These are phyloP conservation scores for Fusarium udum DNA, from an alignment of 2,329 filamentous ascomycete species.

Conservation along the genomic window DNA sequence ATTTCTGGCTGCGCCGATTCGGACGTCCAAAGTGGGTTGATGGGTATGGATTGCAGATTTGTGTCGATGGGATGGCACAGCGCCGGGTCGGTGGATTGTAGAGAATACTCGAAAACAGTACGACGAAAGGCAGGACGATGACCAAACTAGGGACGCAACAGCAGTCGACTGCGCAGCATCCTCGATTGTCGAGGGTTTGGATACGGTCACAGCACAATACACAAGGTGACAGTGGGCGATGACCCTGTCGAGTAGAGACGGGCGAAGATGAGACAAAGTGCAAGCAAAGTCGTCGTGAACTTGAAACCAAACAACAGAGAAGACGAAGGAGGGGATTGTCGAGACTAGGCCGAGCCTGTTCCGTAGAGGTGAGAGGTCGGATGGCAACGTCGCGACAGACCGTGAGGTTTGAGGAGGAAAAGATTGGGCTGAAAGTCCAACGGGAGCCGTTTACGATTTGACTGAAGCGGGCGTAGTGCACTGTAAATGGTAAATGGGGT, in stretches of 20 bases:
- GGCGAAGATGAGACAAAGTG: not conserved
- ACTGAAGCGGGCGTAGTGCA: constrained; percentile 34
- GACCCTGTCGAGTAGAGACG: constrained; percentile 12
- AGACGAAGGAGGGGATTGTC: constrained; percentile 9
- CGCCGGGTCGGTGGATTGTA: constrained; percentile 8
- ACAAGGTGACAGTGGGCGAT: constrained; percentile 24
- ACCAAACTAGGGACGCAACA: constrained; percentile 32
- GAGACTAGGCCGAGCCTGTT: constrained; percentile 10
- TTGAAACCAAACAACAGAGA: not conserved
- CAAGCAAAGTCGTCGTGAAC: constrained; percentile 7
- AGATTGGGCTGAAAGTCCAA: constrained; percentile 29
- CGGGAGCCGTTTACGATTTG: constrained; percentile 27
- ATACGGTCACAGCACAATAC: constrained; percentile 17
- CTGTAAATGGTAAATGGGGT: constrained; percentile 23
- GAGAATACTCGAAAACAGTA: constrained; percentile 5
- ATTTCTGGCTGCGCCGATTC: constrained; percentile 6
- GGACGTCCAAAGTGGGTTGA: constrained; percentile 6
- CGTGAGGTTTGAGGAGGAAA: constrained; percentile 23
- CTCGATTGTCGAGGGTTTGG: constrained; percentile 23
- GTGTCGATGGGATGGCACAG: constrained; percentile 5
- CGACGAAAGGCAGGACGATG: constrained; percentile 15
- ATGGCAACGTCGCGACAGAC: constrained; percentile 23
- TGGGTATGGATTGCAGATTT: constrained; percentile 8
- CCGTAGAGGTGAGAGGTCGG: constrained; percentile 24
- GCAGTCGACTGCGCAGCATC: constrained; percentile 33